phyloP scores from a whole-genome alignment of 768 basidiomycete genomes.

The Amanita pallidorosea region DNA sequence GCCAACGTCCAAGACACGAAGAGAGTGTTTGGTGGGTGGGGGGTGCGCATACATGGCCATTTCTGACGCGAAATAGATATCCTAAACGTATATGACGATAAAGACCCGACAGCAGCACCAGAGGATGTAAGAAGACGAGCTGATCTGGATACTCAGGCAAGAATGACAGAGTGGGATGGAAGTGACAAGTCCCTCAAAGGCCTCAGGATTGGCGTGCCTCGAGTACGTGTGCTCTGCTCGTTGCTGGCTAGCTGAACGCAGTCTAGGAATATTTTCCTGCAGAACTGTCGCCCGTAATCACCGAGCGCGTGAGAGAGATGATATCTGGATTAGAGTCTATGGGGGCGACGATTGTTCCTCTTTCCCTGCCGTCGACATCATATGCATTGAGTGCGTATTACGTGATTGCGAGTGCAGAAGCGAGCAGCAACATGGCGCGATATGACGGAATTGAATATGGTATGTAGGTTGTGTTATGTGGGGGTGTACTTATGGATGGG shows the following conservation, averaged over 20 bases:
- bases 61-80: constrained; percentile 20
- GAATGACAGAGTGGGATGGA: constrained; percentile 8
- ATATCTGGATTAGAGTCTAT: constrained; percentile 27
- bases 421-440: constrained; percentile 82
- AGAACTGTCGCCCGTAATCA: constrained; percentile 41
- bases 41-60: neutral
- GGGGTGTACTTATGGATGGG: neutral
- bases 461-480: constrained; percentile 10
- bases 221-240: constrained; percentile 27
- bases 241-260: neutral
- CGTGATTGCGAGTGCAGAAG: constrained; percentile 90
- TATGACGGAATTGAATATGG: constrained; percentile 88
- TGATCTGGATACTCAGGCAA: constrained; percentile 5
- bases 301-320: constrained; percentile 32
- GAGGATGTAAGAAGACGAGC: constrained; percentile 21
- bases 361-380: constrained; percentile 56
- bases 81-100: constrained; percentile 46
- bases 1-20: constrained; percentile 36
- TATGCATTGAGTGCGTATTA: constrained; percentile 92
- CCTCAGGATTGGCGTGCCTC: constrained; percentile 67
- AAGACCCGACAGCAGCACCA: constrained; percentile 67
- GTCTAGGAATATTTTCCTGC: constrained; percentile 69
- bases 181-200: constrained; percentile 25
- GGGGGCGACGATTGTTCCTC: constrained; percentile 62
- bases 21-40: constrained; percentile 51